Base-by-base conservation (phyloP, 2,329 filamentous ascomycete genomes). In the Pseudocercospora musae region DNA sequence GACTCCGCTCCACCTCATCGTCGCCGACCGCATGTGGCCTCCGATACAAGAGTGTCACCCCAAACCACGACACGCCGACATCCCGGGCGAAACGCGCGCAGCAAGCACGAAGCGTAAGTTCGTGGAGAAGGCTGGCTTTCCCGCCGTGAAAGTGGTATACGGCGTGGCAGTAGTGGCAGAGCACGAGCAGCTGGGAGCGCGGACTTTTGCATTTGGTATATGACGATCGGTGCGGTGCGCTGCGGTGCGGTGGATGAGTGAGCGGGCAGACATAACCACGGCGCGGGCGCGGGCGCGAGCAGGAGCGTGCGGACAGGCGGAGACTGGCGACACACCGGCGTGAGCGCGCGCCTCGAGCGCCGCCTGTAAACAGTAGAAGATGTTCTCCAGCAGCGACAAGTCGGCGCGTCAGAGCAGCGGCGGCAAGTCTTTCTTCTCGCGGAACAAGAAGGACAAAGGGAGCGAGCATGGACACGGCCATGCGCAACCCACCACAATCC, bases 371-470 rank as follows among this genome's bases (percentile, higher is more conserved):
- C 54, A 57, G 60, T 53, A 55, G 50, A 63, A 57, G 65, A 75
- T 75, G 74, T 75, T 75, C 66, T 75, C 74, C 53, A 69, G 66
- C 63, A 69, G 66, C 63, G 83, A 89, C 81, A 89, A 91, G 81
- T 92, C 93, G 80, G 84, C 89, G 72, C 87, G 90, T 78, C 90
- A 94, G 82, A 92, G 90, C 68, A 92, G 91, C 73, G 89, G 87
- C 74, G 85, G 87, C 75, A 89, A 89, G 75, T 91, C 89, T 66
- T 92, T 97, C 82, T 97, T 97, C 81, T 92, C 91, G 72, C 87
- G 92, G 74, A 74, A 82, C 72, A 81, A 88, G 79, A 95, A 92
- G 80, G 89, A 96, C 78, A 91, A 88, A 78, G 82, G 84, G 71
- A 85, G 85, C 72, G 87, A 87, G 75, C 85, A 87, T 75, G 82